A percentile compares a stretch with the other conserved stretches of the same genome.
Evolutionary conservation across 2,329 filamentous ascomycete species (phyloP).

Genomic region (Emmonsiellopsis sp.): DNA sequence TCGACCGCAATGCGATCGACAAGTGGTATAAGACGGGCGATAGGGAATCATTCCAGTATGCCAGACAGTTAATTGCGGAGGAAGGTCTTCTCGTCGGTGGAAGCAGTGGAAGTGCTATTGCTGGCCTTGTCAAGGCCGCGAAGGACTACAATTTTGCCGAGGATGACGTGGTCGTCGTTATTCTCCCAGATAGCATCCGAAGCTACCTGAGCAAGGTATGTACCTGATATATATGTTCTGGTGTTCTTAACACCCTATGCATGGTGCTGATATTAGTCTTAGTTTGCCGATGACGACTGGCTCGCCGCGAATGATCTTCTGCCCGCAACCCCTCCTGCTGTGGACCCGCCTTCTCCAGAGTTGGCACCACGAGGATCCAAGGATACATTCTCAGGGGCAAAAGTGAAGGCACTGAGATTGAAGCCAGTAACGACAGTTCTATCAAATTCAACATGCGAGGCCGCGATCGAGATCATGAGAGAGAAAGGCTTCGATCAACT

Average conservation of each 20-base stretch:
- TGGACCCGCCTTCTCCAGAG: conserved; percentile 23
- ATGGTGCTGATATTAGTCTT: conserved; percentile 1
- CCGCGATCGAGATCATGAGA: conserved; percentile 95
- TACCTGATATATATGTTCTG: neutral
- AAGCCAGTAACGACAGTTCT: conserved; percentile 88
- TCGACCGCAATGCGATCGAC: conserved; percentile 70
- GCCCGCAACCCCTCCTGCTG: conserved; percentile 43
- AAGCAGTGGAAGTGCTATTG: conserved; percentile 85
- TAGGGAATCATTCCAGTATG: conserved; percentile 77
- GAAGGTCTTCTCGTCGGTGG: conserved; percentile 91
- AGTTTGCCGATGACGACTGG: conserved; percentile 98
- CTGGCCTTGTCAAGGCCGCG: conserved; percentile 66
- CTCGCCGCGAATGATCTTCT: conserved; percentile 91
- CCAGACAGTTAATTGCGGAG: conserved; percentile 83
- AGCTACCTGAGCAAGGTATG: conserved; percentile 83
- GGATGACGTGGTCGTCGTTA: conserved; percentile 79
- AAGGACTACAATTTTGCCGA: conserved; percentile 69
- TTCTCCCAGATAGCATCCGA: conserved; percentile 90
- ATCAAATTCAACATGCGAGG: conserved; percentile 61
- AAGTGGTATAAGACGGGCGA: conserved; percentile 99
- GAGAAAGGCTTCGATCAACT: conserved; percentile 98
- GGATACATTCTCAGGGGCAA: conserved; percentile 69
- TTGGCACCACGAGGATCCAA: conserved; percentile 31
- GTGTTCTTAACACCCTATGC: conserved; percentile 4
- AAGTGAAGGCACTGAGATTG: conserved; percentile 70